Evolutionary conservation across 805 yeast species (phyloP), one percentile per base, ranked within the genome.

Genomic region (Diddensiella santjacobensis): DNA sequence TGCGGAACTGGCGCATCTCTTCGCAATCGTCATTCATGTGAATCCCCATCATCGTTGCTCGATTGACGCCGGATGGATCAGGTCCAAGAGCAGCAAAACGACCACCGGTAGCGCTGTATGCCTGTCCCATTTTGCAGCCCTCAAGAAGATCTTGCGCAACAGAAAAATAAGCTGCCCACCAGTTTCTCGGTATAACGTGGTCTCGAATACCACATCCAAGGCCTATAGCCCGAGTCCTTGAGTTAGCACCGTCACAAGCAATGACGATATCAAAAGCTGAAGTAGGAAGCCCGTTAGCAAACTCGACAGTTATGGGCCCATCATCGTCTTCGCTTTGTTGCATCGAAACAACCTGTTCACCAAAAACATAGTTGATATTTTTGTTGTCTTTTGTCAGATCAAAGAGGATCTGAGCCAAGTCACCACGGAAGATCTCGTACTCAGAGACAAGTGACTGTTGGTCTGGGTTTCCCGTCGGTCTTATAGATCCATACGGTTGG

Each of bases 361-460:
- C 42, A 39, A 39, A 39, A 3, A 39, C 42, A 22, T 38, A 20
- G 8, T 22, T 39, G 42, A 39, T 39, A 39, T 39, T 39, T 17
- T 18, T n/a, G 29, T 39, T 39, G 24, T 22, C 42, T 17, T 39
- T 39, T 20, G 29, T 39, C 42, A 22, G n/a, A 6, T 20, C 42
- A 29, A 6, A 39, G 26, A 39, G 15, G 17, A 39, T 6, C 10
- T 19, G 3, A 3, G 42, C 5, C 29, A 39, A 22, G 29, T 39
- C 26, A 18, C 41, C 41, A n/a, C 41, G 41, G n/a, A 38, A 38
- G 41, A 38, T 38, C 23, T 38, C 41, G 41, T 38, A 38, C 41
- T 38, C 41, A 5, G 41, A 38, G 23, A 38, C 41, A 18, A 38
- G 41, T 5, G 41, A 38, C 41, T 38, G 41, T 23, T 38, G 41